phyloP scores from a whole-genome alignment of 495 filamentous ascomycete species.

The Podospora tetraspora region DNA sequence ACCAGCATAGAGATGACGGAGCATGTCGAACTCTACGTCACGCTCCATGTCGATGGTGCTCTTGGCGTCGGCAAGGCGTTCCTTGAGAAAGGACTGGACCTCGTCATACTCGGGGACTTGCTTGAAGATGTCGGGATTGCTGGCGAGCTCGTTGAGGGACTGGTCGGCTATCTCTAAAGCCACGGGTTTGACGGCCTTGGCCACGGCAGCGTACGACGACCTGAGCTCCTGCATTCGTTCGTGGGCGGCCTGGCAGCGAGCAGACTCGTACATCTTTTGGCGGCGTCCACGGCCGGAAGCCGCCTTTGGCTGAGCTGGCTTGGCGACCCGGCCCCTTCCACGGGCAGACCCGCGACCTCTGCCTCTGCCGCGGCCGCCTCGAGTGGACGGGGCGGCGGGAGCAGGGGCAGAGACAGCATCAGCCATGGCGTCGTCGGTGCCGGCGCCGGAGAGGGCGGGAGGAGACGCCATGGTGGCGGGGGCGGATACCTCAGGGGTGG shows the following conservation, averaged over 20 bases:
- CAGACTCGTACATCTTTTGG: conserved; percentile 38
- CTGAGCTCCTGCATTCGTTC: conserved; percentile 42
- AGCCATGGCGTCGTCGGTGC: conserved; percentile 23
- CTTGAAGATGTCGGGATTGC: conserved; percentile 30
- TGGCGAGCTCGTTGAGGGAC: conserved; percentile 31
- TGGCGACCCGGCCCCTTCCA: conserved; percentile 28
- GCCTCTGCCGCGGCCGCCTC: conserved; percentile 24
- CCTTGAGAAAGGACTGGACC: conserved; percentile 29
- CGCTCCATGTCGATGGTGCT: conserved; percentile 1
- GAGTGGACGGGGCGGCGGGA: conserved; percentile 23
- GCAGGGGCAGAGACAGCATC: conserved; percentile 13
- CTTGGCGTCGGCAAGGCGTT: conserved; percentile 23
- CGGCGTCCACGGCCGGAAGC: conserved; percentile 37
- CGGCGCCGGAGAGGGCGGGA: conserved; percentile 12
- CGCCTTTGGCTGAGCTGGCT: conserved; percentile 30
- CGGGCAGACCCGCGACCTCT: conserved; percentile 24
- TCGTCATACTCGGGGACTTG: conserved; percentile 28
- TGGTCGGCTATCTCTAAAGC: conserved; percentile 41
- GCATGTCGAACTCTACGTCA: neutral
- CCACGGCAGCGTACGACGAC: conserved; percentile 35
- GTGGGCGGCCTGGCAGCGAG: conserved; percentile 39
- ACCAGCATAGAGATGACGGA: conserved; percentile 12
- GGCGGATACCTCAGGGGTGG: neutral
- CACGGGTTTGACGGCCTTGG: conserved; percentile 36
- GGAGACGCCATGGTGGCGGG: conserved; percentile 13